A percentile compares a stretch with the other conserved stretches of the same genome.
phyloP scores from a whole-genome alignment of 2,329 filamentous ascomycete species.

The Aspergillus cejpii region DNA sequence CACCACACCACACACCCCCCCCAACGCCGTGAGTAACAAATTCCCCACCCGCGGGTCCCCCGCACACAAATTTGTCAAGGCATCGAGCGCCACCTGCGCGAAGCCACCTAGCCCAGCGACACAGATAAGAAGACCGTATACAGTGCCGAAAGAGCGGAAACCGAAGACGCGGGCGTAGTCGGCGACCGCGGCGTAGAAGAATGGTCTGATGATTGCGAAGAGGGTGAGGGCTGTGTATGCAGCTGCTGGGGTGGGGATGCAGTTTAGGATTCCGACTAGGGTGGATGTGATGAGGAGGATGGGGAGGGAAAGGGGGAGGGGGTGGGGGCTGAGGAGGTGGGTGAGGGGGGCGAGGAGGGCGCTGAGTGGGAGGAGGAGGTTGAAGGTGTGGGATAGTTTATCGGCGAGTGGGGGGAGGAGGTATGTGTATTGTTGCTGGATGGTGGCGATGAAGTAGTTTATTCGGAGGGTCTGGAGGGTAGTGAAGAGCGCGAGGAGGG shows the following conservation, averaged over 20 bases:
- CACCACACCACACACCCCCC: slow-evolving; percentile 56
- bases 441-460: slow-evolving; percentile 88
- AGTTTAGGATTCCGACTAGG: slow-evolving; percentile 66
- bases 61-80: slow-evolving; percentile 62
- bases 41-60: slow-evolving; percentile 75
- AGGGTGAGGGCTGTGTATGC: too few relatives aligned
- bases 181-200: slow-evolving; percentile 83
- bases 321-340: slow-evolving; percentile 66
- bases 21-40: slow-evolving; percentile 56
- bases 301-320: slow-evolving; percentile 63
- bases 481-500: slow-evolving; percentile 76
- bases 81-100: slow-evolving; percentile 70
- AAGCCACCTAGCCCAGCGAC: slow-evolving; percentile 79
- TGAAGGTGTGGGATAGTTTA: slow-evolving; percentile 75
- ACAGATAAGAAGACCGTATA: slow-evolving; percentile 89
- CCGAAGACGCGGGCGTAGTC: slow-evolving; percentile 90
- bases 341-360: slow-evolving; percentile 81
- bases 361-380: slow-evolving; percentile 74
- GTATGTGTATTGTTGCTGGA: slow-evolving; percentile 72
- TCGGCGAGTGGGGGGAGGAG: slow-evolving; percentile 61
- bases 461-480: slow-evolving; percentile 71
- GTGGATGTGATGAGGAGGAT: slow-evolving; percentile 66
- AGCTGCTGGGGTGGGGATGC: slow-evolving; percentile 66
- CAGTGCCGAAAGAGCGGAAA: slow-evolving; percentile 83
- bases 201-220: slow-evolving; percentile 71